A percentile compares a stretch with the other conserved stretches of the same genome.
Evolutionary conservation across 352 stramenopile species (phyloP).

Genomic region (Globisporangium yorkense): DNA sequence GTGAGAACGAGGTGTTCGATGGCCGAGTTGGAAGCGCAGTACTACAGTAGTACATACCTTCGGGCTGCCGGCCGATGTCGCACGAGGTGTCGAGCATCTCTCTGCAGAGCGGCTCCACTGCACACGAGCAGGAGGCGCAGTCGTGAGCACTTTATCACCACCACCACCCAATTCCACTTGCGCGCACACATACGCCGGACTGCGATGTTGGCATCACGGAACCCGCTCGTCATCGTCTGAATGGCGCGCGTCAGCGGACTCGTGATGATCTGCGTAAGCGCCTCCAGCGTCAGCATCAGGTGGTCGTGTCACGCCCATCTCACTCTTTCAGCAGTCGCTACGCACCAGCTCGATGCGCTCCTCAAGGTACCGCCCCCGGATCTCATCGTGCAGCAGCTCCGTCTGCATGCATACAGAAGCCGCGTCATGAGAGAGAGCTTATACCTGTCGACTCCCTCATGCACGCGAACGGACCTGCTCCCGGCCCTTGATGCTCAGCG

Average conservation of each 20-base stretch:
- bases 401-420: slow-evolving; percentile 14
- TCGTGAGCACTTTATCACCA: neutral
- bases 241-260: slow-evolving; percentile 81
- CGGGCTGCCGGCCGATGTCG: slow-evolving; percentile 62
- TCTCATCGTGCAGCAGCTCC: slow-evolving; percentile 32
- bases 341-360: slow-evolving; percentile 65
- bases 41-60: slow-evolving; percentile 17
- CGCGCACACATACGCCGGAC: slow-evolving; percentile 35
- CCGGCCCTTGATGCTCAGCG: slow-evolving; percentile 63
- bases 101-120: slow-evolving; percentile 67
- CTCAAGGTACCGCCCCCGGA: slow-evolving; percentile 35
- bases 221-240: slow-evolving; percentile 67
- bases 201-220: slow-evolving; percentile 42
- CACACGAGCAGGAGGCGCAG: neutral
- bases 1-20: neutral
- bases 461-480: slow-evolving; percentile 36
- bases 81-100: slow-evolving; percentile 85
- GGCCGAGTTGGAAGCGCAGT: too few species aligned
- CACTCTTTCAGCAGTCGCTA: neutral
- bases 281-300: neutral
- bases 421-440: neutral
- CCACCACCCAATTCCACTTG: neutral
- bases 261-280: slow-evolving; percentile 50
- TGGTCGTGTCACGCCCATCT: neutral
- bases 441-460: too few species aligned